Percentiles rank a stretch among this genome's conserved stretches.
These are phyloP conservation scores for Delphinella strobiligena DNA, from an alignment of 2,329 filamentous ascomycete genomes.

Conservation along the genomic window DNA sequence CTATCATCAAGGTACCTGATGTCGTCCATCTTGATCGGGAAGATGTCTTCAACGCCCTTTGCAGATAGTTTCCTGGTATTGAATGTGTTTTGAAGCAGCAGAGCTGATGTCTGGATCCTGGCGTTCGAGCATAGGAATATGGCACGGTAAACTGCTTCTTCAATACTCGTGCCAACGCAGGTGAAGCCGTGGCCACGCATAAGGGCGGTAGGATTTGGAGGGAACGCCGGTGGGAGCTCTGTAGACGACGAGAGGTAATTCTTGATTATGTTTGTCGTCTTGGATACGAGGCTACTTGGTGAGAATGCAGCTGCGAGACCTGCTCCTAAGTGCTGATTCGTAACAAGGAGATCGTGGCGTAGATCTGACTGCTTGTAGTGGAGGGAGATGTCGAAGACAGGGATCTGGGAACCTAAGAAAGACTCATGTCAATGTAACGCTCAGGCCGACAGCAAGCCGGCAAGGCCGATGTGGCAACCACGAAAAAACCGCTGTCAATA, in stretches of 20 bases:
- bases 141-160: constrained; percentile 33
- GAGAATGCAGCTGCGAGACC: constrained; percentile 21
- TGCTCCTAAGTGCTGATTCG: constrained; percentile 20
- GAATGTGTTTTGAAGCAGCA: constrained; percentile 23
- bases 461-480: too few species aligned
- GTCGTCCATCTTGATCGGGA: constrained; percentile 28
- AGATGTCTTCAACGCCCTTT: constrained; percentile 24
- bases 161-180: constrained; percentile 27
- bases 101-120: constrained; percentile 27
- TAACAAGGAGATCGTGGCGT: constrained; percentile 22
- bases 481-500: too few species aligned
- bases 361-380: constrained; percentile 19
- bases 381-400: constrained; percentile 21
- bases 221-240: constrained; percentile 11
- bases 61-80: constrained; percentile 28
- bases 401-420: constrained; percentile 14
- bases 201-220: constrained; percentile 17
- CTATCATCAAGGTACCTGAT: constrained; percentile 30
- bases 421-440: too few species aligned
- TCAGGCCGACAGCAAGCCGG: too few species aligned
- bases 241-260: constrained; percentile 16
- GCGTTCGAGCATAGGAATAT: constrained; percentile 30
- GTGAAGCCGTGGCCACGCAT: constrained; percentile 37
- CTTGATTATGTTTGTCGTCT: constrained; percentile 18
- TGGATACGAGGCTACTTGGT: constrained; percentile 14